Base-by-base conservation (phyloP, 2,329 filamentous ascomycete genomes). In the Aspergillus clavatus region DNA sequence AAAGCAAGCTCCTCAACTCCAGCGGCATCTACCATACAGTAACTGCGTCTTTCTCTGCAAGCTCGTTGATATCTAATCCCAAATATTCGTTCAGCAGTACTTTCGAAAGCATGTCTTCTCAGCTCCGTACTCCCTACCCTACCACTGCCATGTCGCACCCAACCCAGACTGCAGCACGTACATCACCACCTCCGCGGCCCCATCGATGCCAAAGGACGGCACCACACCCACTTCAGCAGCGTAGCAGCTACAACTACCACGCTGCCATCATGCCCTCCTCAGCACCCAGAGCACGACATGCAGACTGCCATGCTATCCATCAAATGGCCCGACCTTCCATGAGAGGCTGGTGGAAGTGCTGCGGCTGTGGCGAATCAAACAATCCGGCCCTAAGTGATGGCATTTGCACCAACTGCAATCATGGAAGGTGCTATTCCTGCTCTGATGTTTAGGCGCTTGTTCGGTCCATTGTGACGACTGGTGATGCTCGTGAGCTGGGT, bases 331-430 rank as follows among this genome's bases (percentile, higher is more conserved):
- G 21, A 23, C 46, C 23, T 12, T 29, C 45, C 7, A 51, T 44
- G 47, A 14, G 21, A 5, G 42, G 46, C 8, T 57, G 54, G 51
- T 61, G 60, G 61, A 24, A 10, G 0, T 65, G 62, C 51, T 61
- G 55, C 33, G 0, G 5, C 1, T 65, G 60, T 33, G 1, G 14
- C 0, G 38, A 38, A 4, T 11, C 46, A 16, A 53, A 51, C 44
- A 61, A 60, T 14, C 57, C 59, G 1, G 45, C 10, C 6, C 41
- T 62, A 19, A 43, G 41, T 5, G 27, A 38, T 1, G 53, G 46
- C 1, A 31, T 27, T 5, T 60, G 57, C 45, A 55, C 49, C 18
- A 39, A 49, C 26, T 65, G 57, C 38, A 23, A 10, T 4, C 55
- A 62, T 33, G n/a, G 1, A 1, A 12, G 8, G 33, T 52, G 50